Percentiles rank a stretch among this genome's conserved stretches.
These are phyloP conservation scores for Chaetothyriales sp. DNA, from an alignment of 2,329 filamentous ascomycete genomes.

Conservation along the genomic window DNA sequence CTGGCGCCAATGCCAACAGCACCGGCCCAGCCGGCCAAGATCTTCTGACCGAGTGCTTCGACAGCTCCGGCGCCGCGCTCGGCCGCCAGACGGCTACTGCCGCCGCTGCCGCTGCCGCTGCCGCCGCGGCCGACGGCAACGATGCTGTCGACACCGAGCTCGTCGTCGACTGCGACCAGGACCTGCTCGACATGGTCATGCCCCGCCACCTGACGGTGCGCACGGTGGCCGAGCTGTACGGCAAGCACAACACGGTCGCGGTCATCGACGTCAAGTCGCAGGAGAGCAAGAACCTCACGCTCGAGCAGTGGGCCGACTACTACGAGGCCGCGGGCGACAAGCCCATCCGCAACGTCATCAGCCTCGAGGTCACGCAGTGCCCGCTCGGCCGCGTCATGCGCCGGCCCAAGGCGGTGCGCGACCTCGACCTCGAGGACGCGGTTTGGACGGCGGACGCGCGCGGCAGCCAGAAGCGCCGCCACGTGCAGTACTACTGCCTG, in stretches of 20 bases:
- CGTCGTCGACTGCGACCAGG: slow-evolving; percentile 48
- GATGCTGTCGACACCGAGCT: slow-evolving; percentile 20
- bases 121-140: slow-evolving; percentile 5
- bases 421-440: slow-evolving; percentile 42
- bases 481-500: slow-evolving; percentile 55
- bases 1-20: no score
- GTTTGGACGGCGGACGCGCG: slow-evolving; percentile 37
- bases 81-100: not conserved
- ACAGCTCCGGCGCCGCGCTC: slow-evolving; percentile 2
- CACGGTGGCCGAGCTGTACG: slow-evolving; percentile 50
- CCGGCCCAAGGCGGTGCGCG: slow-evolving; percentile 50
- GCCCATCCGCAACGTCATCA: slow-evolving; percentile 55
- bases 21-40: no score
- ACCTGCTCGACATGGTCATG: slow-evolving; percentile 55
- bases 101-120: slow-evolving; percentile 4
- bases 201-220: slow-evolving; percentile 50
- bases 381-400: slow-evolving; percentile 48
- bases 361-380: slow-evolving; percentile 53
- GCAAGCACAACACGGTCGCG: slow-evolving; percentile 41
- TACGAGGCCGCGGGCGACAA: slow-evolving; percentile 50
- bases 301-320: slow-evolving; percentile 53
- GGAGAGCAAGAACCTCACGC: slow-evolving; percentile 48
- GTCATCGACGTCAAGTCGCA: slow-evolving; percentile 60
- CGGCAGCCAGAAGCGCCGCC: slow-evolving; percentile 44
- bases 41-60: slow-evolving; percentile 1